A percentile compares a stretch with the other conserved stretches of the same genome.
phyloP scores from a whole-genome alignment of 371 early-diverging fungal species.

The Rhizomucor miehei region DNA sequence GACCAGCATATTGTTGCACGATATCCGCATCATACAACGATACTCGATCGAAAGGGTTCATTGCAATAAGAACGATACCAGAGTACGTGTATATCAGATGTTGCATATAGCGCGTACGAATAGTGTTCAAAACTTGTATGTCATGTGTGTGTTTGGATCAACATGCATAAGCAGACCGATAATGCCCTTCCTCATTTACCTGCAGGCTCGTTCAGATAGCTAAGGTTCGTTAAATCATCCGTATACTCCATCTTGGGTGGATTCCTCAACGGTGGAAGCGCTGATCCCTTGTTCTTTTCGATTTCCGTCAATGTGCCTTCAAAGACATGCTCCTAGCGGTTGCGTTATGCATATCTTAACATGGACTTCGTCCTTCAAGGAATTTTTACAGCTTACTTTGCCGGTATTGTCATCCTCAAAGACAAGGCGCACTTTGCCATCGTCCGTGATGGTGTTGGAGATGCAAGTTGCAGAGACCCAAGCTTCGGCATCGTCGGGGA shows the following conservation, averaged over 20 bases:
- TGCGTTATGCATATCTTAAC: not conserved
- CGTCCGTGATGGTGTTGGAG: conserved; percentile 49
- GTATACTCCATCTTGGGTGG: conserved; percentile 82
- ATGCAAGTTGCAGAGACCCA: conserved; percentile 79
- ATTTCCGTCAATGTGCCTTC: conserved; percentile 70
- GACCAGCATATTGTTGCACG: conserved; percentile 90
- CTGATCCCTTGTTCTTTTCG: conserved; percentile 52
- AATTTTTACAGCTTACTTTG: conserved; percentile 29
- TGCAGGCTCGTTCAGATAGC: conserved; percentile 86
- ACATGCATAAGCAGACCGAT: not conserved
- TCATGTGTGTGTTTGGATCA: conserved; percentile 2
- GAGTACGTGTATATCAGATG: conserved; percentile 96
- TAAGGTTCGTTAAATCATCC: conserved; percentile 87
- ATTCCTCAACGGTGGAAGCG: conserved; percentile 85
- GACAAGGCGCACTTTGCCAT: conserved; percentile 53
- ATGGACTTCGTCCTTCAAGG: too few species aligned
- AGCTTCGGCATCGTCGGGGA: conserved; percentile 80
- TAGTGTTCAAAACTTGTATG: conserved; percentile 73
- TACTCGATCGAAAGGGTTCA: conserved; percentile 93
- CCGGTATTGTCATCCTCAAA: conserved; percentile 61
- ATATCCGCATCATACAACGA: conserved; percentile 82
- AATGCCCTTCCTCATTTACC: conserved; percentile 40
- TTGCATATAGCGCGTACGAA: conserved; percentile 77
- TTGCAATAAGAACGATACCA: conserved; percentile 96
- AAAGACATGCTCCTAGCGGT: conserved; percentile 60